These are phyloP conservation scores for Paramecium octaurelia DNA, from an alignment of 73 alveolate genomes.

Conservation along the genomic window DNA sequence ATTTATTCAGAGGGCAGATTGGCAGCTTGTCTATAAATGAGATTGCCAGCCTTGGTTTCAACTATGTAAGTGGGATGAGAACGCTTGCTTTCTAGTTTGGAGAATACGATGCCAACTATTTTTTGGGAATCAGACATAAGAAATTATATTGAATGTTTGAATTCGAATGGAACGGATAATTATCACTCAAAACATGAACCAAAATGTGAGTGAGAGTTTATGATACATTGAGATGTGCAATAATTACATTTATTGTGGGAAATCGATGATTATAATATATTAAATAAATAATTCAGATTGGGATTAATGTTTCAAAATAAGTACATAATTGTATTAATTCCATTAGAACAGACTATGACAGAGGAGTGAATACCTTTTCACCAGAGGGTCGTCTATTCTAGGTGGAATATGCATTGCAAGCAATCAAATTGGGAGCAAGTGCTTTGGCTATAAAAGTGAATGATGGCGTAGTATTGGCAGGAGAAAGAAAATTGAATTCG, in stretches of 20 bases:
- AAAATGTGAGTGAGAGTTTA: neutral
- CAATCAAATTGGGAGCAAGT: slow-evolving; percentile 66
- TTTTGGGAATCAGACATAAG: neutral
- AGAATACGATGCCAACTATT: neutral
- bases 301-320: slow-evolving; percentile 33
- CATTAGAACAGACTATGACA: slow-evolving; percentile 82
- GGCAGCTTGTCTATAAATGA: neutral
- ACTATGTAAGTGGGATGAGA: neutral
- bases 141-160: neutral
- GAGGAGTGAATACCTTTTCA: slow-evolving; percentile 96
- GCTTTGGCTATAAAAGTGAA: slow-evolving; percentile 49
- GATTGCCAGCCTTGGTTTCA: neutral
- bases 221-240: too few species aligned
- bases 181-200: neutral
- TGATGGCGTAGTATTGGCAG: slow-evolving; percentile 45
- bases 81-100: neutral
- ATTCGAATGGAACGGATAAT: neutral
- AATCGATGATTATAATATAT: neutral
- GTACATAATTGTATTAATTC: neutral
- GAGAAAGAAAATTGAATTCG: slow-evolving; percentile 38
- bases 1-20: neutral
- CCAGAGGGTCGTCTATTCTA: slow-evolving; percentile 94
- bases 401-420: slow-evolving; percentile 96
- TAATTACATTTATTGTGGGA: too few species aligned
- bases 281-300: neutral